Percentiles rank a stretch among this genome's conserved stretches.
phyloP scores from a whole-genome alignment of 2,329 filamentous ascomycete genomes.

The Arthrobotrys conoides region DNA sequence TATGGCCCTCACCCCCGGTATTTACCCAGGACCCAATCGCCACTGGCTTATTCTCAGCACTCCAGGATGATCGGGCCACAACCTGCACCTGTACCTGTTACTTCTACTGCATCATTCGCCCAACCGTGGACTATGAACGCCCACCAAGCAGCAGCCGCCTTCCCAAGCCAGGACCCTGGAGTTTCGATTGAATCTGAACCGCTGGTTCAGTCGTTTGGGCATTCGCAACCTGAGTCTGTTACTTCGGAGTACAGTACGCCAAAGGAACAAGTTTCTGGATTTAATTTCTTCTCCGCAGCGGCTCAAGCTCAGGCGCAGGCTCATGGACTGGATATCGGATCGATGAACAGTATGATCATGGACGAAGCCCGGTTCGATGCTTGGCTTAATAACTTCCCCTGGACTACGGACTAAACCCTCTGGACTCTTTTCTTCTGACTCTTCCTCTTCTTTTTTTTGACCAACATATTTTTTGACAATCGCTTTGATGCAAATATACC shows the following conservation, averaged over 20 bases:
- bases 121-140: slow-evolving; percentile 35
- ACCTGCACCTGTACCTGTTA: slow-evolving; percentile 7
- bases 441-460: background rate
- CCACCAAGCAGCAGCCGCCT: slow-evolving; percentile 19
- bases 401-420: slow-evolving; percentile 16
- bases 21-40: slow-evolving; percentile 45
- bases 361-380: slow-evolving; percentile 44
- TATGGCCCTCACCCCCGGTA: slow-evolving; percentile 33
- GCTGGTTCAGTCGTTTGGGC: slow-evolving; percentile 24
- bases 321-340: slow-evolving; percentile 35
- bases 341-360: slow-evolving; percentile 34
- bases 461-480: background rate
- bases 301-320: slow-evolving; percentile 11
- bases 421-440: background rate
- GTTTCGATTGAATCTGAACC: slow-evolving; percentile 10
- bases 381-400: slow-evolving; percentile 27
- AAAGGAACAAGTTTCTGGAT: slow-evolving; percentile 42
- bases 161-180: slow-evolving; percentile 43
- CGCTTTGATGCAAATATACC: background rate
- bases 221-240: slow-evolving; percentile 29
- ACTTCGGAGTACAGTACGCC: slow-evolving; percentile 48
- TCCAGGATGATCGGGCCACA: slow-evolving; percentile 19
- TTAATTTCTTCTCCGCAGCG: slow-evolving; percentile 11
- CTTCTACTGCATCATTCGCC: slow-evolving; percentile 1
- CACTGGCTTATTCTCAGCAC: slow-evolving; percentile 36